Base-by-base conservation (phyloP, 352 stramenopile species). In the Phytophthora vignae region DNA sequence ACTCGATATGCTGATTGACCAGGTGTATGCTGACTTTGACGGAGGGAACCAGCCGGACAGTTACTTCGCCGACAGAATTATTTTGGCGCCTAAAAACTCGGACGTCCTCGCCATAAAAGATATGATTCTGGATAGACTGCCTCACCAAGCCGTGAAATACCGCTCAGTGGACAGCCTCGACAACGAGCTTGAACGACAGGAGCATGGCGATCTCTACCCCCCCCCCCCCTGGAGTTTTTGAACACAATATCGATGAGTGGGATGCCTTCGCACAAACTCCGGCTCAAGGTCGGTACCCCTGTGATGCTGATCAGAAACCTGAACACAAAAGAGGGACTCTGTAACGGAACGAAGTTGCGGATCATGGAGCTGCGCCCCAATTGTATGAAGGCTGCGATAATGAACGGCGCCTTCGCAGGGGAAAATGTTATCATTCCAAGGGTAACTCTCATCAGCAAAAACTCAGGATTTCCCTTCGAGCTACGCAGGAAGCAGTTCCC, bases 301-400 rank as follows among this genome's bases (percentile, higher is more conserved):
- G 33, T 66, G 4, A 66, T 53, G 11, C 8, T 66, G 11, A 58
- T 58, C 5, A n/a, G 48, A 17, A 67, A 67, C 33, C 33, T 67
- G 1, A 60, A 59, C 19, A 59, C 50, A 2, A 60, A 60, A 10
- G 21, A 42, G 11, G 60, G 60, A 2, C 33, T 54, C 7, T 67
- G 60, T 31, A 60, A 67, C 22, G 25, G 49, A 53, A 67, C 60
- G 2, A 14, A 27, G 12, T 17, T 66, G 6, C 6, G 29, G 0
- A 33, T 66, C 12, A 8, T 53, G 2, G 5, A 42, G 6, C 36
- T 67, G 9, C 10, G 36, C 15, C 19, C 12, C 0, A 53, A 60
- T 12, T 52, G 49, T 9, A 60, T 54, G 49, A 15, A 67, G 15
- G 31, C 49, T 29, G 33, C 22, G 1, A 54, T 60, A 2, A 60